A percentile compares a stretch with the other conserved stretches of the same genome.
Evolutionary conservation across 2,329 filamentous ascomycete species (phyloP).

Genomic region (Claviceps africana): DNA sequence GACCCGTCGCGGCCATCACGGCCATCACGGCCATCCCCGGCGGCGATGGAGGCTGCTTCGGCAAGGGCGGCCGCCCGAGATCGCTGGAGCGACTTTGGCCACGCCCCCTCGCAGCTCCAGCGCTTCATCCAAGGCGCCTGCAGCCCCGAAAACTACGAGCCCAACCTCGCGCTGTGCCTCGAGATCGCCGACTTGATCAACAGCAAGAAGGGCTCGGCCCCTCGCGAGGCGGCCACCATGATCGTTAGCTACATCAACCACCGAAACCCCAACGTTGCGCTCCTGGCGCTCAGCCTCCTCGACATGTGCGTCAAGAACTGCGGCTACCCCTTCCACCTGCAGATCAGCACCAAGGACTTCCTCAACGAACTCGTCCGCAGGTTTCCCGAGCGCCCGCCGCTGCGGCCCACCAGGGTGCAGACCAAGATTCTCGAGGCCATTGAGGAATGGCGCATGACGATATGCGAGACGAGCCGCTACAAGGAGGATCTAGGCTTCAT

Average conservation of each 20-base stretch:
- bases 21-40: too few species aligned
- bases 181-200: conserved; percentile 96
- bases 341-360: conserved; percentile 98
- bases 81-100: conserved; percentile 73
- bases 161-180: conserved; percentile 88
- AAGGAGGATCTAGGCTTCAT: conserved; percentile 96
- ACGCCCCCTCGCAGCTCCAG: conserved; percentile 74
- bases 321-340: conserved; percentile 95
- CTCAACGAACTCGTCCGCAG: conserved; percentile 93
- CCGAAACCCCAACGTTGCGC: conserved; percentile 86
- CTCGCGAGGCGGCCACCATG: conserved; percentile 82
- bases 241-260: conserved; percentile 95
- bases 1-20: too few species aligned
- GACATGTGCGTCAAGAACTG: conserved; percentile 99
- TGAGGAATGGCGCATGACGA: conserved; percentile 95
- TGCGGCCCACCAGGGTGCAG: conserved; percentile 77
- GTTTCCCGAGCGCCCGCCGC: conserved; percentile 84
- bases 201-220: conserved; percentile 88
- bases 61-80: conserved; percentile 91
- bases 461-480: conserved; percentile 95
- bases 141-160: conserved; percentile 94
- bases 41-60: conserved; percentile 77
- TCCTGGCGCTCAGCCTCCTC: conserved; percentile 80
- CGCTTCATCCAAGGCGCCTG: conserved; percentile 94
- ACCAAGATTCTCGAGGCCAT: conserved; percentile 87